Conservation (phyloP, 352 stramenopile genomes). For the Phytopythium sindhum region DNA sequence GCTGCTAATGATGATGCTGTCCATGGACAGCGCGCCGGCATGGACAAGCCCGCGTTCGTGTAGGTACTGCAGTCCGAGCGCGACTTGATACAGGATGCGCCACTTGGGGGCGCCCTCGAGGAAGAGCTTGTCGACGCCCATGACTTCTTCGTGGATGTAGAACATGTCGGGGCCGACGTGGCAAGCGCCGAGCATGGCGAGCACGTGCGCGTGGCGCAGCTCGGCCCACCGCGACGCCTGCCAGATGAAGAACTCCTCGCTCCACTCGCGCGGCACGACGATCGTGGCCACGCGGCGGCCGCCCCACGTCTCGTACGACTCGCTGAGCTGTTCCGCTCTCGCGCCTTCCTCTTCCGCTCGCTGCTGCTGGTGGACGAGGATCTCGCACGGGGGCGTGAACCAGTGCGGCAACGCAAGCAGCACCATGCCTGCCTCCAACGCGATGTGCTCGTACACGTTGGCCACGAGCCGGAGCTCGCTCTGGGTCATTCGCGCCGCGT, state of each 20-base stretch:
- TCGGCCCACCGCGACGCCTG: slow-evolving; percentile 25
- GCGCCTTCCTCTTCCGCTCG: neutral
- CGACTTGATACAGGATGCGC: slow-evolving; percentile 16
- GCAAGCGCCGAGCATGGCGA: slow-evolving; percentile 31
- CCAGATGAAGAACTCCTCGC: slow-evolving; percentile 23
- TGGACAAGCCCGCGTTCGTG: slow-evolving; percentile 29
- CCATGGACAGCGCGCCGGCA: slow-evolving; percentile 5
- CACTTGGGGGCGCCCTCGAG: slow-evolving; percentile 24
- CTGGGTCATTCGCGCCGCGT: slow-evolving; percentile 17
- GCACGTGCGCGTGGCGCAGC: slow-evolving; percentile 30
- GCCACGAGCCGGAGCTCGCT: slow-evolving; percentile 18
- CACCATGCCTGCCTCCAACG: slow-evolving; percentile 12
- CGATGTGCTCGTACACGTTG: slow-evolving; percentile 16
- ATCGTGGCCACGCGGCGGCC: slow-evolving; percentile 17
- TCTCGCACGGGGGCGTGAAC: slow-evolving; percentile 22
- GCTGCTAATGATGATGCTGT: slow-evolving; percentile 9
- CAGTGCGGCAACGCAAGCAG: slow-evolving; percentile 21
- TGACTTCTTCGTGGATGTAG: slow-evolving; percentile 18
- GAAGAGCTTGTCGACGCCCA: slow-evolving; percentile 11
- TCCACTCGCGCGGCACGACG: slow-evolving; percentile 12
- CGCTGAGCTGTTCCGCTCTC: neutral
- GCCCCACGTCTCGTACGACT: slow-evolving; percentile 21
- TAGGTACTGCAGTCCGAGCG: slow-evolving; percentile 30
- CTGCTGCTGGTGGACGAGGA: slow-evolving; percentile 7
- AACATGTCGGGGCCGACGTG: slow-evolving; percentile 24